Evolutionary conservation across 768 basidiomycete genomes (phyloP).

Genomic region (Tricholomella constricta): DNA sequence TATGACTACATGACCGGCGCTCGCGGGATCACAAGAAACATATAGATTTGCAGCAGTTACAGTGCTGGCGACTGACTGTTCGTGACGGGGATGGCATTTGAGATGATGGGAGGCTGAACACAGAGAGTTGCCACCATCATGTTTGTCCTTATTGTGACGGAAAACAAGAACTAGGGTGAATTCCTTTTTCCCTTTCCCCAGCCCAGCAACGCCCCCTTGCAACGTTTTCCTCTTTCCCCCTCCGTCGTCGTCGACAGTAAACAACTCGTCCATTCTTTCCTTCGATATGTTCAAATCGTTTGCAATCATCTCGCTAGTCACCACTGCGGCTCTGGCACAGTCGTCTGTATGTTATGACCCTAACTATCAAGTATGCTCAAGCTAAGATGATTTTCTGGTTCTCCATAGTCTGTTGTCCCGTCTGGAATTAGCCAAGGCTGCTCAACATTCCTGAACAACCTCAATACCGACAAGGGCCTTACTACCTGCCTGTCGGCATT

Average conservation of each 20-base stretch:
- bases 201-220: slow-evolving; percentile 14
- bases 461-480: slow-evolving; percentile 66
- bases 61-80: background rate
- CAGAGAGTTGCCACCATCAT: slow-evolving; percentile 24
- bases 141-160: slow-evolving; percentile 35
- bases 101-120: slow-evolving; percentile 8
- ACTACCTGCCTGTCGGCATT: slow-evolving; percentile 63
- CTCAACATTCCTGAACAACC: slow-evolving; percentile 53
- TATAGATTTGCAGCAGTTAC: background rate
- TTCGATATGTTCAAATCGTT: slow-evolving; percentile 53
- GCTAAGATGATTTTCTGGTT: slow-evolving; percentile 34
- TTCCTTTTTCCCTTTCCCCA: slow-evolving; percentile 19
- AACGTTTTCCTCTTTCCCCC: slow-evolving; percentile 20
- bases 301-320: slow-evolving; percentile 51
- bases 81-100: slow-evolving; percentile 1
- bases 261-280: slow-evolving; percentile 52
- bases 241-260: slow-evolving; percentile 40
- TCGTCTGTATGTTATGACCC: slow-evolving; percentile 34
- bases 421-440: slow-evolving; percentile 58
- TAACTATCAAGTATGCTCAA: background rate
- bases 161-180: slow-evolving; percentile 23
- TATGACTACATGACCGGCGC: background rate
- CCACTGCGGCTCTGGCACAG: slow-evolving; percentile 54
- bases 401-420: slow-evolving; percentile 59
- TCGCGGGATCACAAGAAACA: background rate